A percentile compares a stretch with the other conserved stretches of the same genome.
These are phyloP conservation scores for Cornus florida DNA, from an alignment of 148 eudicot genomes.

Conservation along the genomic window DNA sequence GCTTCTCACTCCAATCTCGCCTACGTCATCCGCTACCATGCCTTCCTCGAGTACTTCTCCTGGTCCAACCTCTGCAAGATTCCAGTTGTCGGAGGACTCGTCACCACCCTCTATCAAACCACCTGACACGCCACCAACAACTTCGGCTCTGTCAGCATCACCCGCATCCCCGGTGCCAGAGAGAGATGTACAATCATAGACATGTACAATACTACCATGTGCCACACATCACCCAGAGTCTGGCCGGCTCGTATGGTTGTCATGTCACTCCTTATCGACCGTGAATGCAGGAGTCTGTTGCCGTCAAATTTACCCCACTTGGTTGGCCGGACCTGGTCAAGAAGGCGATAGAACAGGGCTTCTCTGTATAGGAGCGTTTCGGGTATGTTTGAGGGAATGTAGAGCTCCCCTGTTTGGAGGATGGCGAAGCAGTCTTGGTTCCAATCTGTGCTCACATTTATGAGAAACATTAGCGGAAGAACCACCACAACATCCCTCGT, in stretches of 20 bases:
- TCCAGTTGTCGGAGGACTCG: slow-evolving; percentile 45
- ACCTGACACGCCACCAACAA: slow-evolving; percentile 60
- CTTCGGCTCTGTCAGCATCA: slow-evolving; percentile 55
- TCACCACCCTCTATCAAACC: slow-evolving; percentile 66
- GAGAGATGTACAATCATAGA: slow-evolving; percentile 70
- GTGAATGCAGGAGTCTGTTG: slow-evolving; percentile 41
- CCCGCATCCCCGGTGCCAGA: slow-evolving; percentile 17
- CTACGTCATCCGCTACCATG: slow-evolving; percentile 71
- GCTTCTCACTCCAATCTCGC: slow-evolving; percentile 33
- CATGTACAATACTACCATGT: slow-evolving; percentile 87
- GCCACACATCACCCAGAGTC: slow-evolving; percentile 57
- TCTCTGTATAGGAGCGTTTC: slow-evolving; percentile 67
- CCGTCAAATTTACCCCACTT: slow-evolving; percentile 81
- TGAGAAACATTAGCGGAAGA: too few relatives aligned
- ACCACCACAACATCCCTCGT: too few relatives aligned
- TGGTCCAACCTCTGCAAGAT: slow-evolving; percentile 50
- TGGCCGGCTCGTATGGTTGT: neutral
- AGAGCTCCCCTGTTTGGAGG: slow-evolving; percentile 72
- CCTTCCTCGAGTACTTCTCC: slow-evolving; percentile 61
- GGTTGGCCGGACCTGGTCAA: slow-evolving; percentile 63
- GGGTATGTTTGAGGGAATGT: too few relatives aligned
- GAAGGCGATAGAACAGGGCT: slow-evolving; percentile 79
- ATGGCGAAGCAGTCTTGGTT: slow-evolving; percentile 86
- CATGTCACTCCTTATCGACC: slow-evolving; percentile 42
- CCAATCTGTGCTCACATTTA: slow-evolving; percentile 32